These are phyloP conservation scores for Mucor circinelloides DNA, from an alignment of 371 early-diverging fungal species.

Conservation along the genomic window DNA sequence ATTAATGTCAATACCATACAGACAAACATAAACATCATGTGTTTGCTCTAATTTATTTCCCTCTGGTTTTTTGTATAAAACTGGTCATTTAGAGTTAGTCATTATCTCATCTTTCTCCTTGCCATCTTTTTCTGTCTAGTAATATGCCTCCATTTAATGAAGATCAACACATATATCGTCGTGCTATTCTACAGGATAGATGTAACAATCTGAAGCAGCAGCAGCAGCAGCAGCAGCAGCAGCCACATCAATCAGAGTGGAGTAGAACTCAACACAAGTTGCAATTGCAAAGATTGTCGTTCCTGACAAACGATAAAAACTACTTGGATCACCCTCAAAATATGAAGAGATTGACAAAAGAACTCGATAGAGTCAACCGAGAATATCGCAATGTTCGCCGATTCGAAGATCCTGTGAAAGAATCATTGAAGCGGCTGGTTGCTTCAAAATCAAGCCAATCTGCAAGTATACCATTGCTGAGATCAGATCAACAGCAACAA, in stretches of 20 bases:
- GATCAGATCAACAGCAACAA: background rate
- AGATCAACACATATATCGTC: slow-evolving; percentile 8
- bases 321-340: slow-evolving; percentile 55
- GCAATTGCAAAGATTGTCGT: slow-evolving; percentile 51
- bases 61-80: background rate
- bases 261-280: slow-evolving; percentile 57
- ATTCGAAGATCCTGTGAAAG: slow-evolving; percentile 43
- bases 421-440: slow-evolving; percentile 37
- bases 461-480: background rate
- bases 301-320: slow-evolving; percentile 53
- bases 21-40: slow-evolving; percentile 4
- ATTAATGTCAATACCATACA: background rate
- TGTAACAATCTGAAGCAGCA: background rate
- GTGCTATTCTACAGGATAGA: background rate
- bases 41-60: background rate
- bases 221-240: background rate
- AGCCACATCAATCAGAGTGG: background rate
- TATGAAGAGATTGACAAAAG: slow-evolving; percentile 57
- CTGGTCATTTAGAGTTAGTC: background rate
- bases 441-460: background rate
- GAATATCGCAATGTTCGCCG: slow-evolving; percentile 46
- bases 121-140: background rate
- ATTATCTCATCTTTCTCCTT: background rate
- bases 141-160: slow-evolving; percentile 16
- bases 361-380: slow-evolving; percentile 54